Evolutionary conservation across 2,329 filamentous ascomycete species (phyloP).

Genomic region (Trichoderma sp.): DNA sequence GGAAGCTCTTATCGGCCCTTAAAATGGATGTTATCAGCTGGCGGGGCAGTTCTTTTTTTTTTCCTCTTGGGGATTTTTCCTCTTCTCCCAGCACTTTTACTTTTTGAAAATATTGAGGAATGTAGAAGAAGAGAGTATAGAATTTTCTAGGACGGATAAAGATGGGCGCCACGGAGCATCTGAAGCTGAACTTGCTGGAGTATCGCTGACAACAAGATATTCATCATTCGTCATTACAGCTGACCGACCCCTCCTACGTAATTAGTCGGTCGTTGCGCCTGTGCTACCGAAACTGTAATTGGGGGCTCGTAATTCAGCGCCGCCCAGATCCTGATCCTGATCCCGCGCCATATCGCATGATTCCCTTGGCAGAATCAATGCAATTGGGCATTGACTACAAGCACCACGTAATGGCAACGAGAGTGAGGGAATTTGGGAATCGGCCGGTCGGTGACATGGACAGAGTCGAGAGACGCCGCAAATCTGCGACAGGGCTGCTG

Average conservation of each 20-base stretch:
- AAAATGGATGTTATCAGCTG: conserved; percentile 16
- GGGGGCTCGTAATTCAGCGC: not conserved
- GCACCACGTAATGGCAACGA: conserved; percentile 19
- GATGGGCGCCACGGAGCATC: not conserved
- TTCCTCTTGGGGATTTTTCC: not conserved
- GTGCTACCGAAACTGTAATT: not conserved
- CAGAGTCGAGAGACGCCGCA: not conserved
- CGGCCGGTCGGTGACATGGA: not conserved
- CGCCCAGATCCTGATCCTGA: not conserved
- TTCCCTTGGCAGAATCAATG: not conserved
- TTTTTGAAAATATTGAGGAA: not conserved
- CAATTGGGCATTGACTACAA: conserved; percentile 4
- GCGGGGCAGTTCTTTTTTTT: conserved; percentile 20
- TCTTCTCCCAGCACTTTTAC: not conserved
- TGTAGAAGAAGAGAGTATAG: not conserved
- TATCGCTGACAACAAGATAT: not conserved
- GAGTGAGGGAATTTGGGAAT: conserved; percentile 17
- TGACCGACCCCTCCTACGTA: conserved; percentile 19
- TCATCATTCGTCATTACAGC: conserved; percentile 7
- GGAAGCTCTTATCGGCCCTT: conserved; percentile 24
- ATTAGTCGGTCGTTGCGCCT: not conserved
- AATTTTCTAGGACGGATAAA: not conserved
- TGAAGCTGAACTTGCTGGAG: not conserved
- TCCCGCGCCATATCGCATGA: not conserved
- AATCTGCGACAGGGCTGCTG: not conserved